Base-by-base conservation (phyloP, 2,329 filamentous ascomycete genomes). In the Neophaeococcomyces aloes region DNA sequence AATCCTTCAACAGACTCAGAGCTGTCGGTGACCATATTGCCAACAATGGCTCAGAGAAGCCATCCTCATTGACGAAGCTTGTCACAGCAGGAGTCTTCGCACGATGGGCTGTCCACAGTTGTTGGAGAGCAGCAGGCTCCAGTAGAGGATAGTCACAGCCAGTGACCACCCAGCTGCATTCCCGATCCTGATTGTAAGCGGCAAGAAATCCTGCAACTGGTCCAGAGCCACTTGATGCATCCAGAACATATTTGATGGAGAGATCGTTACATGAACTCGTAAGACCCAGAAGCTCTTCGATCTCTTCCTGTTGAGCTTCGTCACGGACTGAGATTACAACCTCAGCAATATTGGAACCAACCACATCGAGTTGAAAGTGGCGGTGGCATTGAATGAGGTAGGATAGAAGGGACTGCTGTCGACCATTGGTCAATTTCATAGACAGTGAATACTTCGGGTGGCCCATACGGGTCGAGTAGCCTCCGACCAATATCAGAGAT, bases 121-220 rank as follows among this genome's bases (percentile, higher is more conserved):
- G 53, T n/a, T 45, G 47, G 2, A 65, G 41, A 7, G 58, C 53
- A 2, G 52, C 38, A 3, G 47, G 38, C 0, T 55, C 53, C 4
- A 65, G 43, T 5, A 63, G 51, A 1, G 63, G 61, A 47, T 58
- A 64, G 36, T 63, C 58, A 40, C 59, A 63, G 2, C 57, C 55
- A 3, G 61, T 42, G 7, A 63, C 56, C 3, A 65, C 50, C 60
- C 58, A 65, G 17, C 48, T 53, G 0, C 53, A 48, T n/a, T 50
- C 34, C 14, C 53, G 53, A 21, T 57, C 51, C 11, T 44, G 18
- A 13, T 29, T 27, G 46, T 63, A 54, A 2, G 61, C 63, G 11
- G 59, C 53, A 5, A 63, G 46, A 1, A 65, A 54, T 0, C 60
- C 60, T 2, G 55, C 47, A 10, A 54, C 57, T 3, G 57, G 56